Conservation (phyloP, 2,329 filamentous ascomycete genomes). For the Diatrype stigma region DNA sequence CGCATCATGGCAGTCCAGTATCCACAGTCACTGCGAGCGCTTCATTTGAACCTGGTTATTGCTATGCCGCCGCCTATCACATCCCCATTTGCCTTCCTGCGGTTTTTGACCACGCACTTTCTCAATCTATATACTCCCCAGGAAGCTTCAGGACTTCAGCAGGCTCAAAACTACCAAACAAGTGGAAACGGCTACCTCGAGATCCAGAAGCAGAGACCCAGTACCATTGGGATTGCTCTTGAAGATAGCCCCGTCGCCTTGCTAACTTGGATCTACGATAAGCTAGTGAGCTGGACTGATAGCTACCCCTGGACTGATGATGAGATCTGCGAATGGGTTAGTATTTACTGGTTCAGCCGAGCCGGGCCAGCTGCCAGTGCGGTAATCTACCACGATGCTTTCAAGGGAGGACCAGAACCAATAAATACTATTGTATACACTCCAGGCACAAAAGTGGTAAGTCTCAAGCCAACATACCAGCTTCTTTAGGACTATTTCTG, state of each 20-base stretch:
- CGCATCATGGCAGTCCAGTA: constrained; percentile 5
- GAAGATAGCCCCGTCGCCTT: constrained; percentile 26
- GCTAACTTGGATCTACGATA: constrained; percentile 29
- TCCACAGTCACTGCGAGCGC: constrained; percentile 5
- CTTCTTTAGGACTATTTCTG: not conserved
- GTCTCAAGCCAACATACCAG: no score
- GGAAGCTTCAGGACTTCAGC: constrained; percentile 11
- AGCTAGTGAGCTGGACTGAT: constrained; percentile 25
- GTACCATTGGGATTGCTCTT: constrained; percentile 24
- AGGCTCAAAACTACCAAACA: constrained; percentile 10
- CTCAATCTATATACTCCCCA: constrained; percentile 10
- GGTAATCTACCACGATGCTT: constrained; percentile 10
- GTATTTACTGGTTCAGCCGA: constrained; percentile 14
- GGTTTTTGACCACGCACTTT: constrained; percentile 4
- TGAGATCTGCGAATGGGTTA: constrained; percentile 13
- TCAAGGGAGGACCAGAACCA: constrained; percentile 1
- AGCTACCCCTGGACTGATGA: constrained; percentile 12
- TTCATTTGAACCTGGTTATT: constrained; percentile 9
- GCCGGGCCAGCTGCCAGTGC: constrained; percentile 11
- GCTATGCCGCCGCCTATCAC: constrained; percentile 4
- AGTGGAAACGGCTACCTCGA: constrained; percentile 19
- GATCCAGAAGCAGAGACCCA: constrained; percentile 21
- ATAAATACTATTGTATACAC: not conserved
- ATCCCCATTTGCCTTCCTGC: constrained; percentile 6
- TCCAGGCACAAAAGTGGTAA: constrained; percentile 6